Evolutionary conservation across 345 rosid species (phyloP), one percentile per base, ranked within the genome.

Genomic region (Lumnitzera littorea): DNA sequence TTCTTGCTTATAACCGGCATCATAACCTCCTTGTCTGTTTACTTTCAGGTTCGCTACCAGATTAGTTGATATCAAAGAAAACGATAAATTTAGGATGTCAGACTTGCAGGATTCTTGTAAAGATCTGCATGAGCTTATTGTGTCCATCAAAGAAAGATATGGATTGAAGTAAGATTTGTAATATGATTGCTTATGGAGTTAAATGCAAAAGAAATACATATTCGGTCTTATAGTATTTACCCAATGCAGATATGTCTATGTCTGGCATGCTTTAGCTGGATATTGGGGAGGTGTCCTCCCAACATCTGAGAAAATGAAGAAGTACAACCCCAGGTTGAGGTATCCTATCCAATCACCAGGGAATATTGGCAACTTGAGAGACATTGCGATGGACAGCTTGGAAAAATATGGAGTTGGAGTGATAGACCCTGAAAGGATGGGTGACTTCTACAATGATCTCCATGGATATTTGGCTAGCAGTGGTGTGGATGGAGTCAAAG

Each of bases 41-140:
- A n/a, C 54, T 64, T 20, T 8, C 54, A 64, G 67, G 31, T 54
- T 56, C 8, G 61, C 67, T 15, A 41, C 54, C 27, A 64, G 56
- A 53, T 29, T 56, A 55, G 43, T 48, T 5, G 62, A 56, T 41
- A 57, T 64, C 55, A 64, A 71, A 55, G 67, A 64, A 52, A 64
- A 78, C 12, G 49, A 55, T 3, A 78, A 78, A 64, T 78, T 78
- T 61, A 78, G 25, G 48, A 72, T 68, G 64, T 69, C 63, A n/a
- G 53, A 12, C n/a, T 2, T 14, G 46, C 43, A 46, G 24, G 41
- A 49, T 46, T 75, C 67, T 57, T 65, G 50, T 24, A 17, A 36
- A 29, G 78, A 78, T 31, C 62, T 78, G 53, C 75, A 65, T 55
- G 67, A 61, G 52, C 58, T 71, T 5, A 64, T 78, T 50, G 76